Percentiles rank a stretch among this genome's conserved stretches.
Evolutionary conservation across 2,329 filamentous ascomycete species (phyloP).

Genomic region (Aspergillus puulaauensis): DNA sequence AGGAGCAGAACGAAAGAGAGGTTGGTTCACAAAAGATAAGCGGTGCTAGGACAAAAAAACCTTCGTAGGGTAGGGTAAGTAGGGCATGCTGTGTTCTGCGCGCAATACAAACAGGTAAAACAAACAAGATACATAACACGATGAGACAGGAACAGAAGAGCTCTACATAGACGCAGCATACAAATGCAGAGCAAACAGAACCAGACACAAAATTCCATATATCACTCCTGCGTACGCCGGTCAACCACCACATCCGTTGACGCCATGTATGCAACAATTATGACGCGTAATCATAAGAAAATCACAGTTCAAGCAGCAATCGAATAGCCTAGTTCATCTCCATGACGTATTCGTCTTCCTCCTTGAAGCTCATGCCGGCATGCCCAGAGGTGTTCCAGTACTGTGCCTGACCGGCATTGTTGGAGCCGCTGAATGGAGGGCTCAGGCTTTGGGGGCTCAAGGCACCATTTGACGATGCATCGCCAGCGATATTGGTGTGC

Average conservation of each 20-base stretch:
- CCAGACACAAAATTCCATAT: not conserved
- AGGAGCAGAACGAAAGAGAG: not conserved
- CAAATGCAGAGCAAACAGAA: not conserved
- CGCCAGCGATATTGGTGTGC: slow-evolving; percentile 87
- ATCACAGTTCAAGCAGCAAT: not conserved
- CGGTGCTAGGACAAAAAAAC: not conserved
- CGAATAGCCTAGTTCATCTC: slow-evolving; percentile 51
- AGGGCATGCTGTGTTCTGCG: not conserved
- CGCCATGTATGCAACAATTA: slow-evolving; percentile 28
- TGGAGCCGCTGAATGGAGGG: slow-evolving; percentile 70
- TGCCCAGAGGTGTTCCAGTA: slow-evolving; percentile 53
- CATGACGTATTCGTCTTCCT: slow-evolving; percentile 93
- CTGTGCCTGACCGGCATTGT: slow-evolving; percentile 55
- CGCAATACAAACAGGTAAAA: not conserved
- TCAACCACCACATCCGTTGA: slow-evolving; percentile 34
- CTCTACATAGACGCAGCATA: not conserved
- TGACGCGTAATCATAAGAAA: slow-evolving; percentile 20
- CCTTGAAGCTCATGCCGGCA: slow-evolving; percentile 75
- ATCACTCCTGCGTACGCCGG: slow-evolving; percentile 42
- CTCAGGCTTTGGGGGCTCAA: slow-evolving; percentile 64
- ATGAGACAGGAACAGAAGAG: not conserved
- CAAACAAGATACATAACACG: not conserved
- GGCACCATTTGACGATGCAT: slow-evolving; percentile 57
- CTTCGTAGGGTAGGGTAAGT: not conserved
- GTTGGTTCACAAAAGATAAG: not conserved